Percentiles rank a stretch among this genome's conserved stretches.
phyloP scores from a whole-genome alignment of 805 yeast genomes.

The Priceomyces melissophilus region DNA sequence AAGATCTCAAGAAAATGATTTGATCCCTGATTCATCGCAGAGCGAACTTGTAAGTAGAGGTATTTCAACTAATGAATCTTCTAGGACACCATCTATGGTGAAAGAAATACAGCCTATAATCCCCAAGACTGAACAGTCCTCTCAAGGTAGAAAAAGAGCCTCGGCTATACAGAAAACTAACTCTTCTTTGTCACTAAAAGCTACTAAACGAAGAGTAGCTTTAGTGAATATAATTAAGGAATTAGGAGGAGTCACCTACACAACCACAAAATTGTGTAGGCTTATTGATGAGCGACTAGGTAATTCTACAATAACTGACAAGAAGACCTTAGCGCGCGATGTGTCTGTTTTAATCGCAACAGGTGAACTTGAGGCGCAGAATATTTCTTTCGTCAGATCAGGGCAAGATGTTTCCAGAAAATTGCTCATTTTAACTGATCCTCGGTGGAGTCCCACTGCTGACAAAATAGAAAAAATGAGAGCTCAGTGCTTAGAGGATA shows the following conservation, averaged over 20 bases:
- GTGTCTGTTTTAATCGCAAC: constrained; percentile 24
- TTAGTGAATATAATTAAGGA: constrained; percentile 28
- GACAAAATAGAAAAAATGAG: constrained; percentile 25
- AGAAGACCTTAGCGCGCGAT: constrained; percentile 38
- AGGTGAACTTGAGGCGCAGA: constrained; percentile 19
- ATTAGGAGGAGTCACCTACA: constrained; percentile 37
- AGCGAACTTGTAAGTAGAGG: too few relatives aligned
- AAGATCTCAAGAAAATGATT: not conserved
- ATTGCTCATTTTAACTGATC: constrained; percentile 28
- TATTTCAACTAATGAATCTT: not conserved
- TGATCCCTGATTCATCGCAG: too few relatives aligned
- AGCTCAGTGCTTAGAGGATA: constrained; percentile 23
- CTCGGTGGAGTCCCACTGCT: constrained; percentile 23
- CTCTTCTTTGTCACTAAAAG: constrained; percentile 22
- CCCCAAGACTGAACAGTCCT: constrained; percentile 4
- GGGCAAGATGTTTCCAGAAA: constrained; percentile 29
- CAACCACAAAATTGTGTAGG: constrained; percentile 31
- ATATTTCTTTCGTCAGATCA: constrained; percentile 20
- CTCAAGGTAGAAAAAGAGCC: not conserved
- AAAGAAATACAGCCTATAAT: constrained; percentile 9
- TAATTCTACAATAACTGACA: constrained; percentile 29
- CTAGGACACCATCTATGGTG: constrained; percentile 5
- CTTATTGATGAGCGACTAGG: constrained; percentile 28
- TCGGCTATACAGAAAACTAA: constrained; percentile 2
- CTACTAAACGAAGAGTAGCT: constrained; percentile 25